These are phyloP conservation scores for Phyllosticta capitalensis DNA, from an alignment of 2,329 filamentous ascomycete species.

Conservation along the genomic window DNA sequence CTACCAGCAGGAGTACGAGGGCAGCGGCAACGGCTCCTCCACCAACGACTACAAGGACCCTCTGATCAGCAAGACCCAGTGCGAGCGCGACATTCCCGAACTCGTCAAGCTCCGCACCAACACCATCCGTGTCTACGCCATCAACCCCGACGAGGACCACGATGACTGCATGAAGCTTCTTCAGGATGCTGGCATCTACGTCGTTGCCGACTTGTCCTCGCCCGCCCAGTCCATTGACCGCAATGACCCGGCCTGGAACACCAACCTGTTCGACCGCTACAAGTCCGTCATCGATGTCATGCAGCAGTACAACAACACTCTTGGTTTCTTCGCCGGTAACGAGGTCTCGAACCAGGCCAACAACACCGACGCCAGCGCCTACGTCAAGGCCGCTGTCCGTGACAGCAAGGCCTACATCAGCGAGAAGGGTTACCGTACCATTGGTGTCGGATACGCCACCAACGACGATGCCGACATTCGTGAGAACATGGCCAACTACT, in stretches of 20 bases:
- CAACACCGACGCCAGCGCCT: slow-evolving; percentile 86
- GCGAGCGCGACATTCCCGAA: slow-evolving; percentile 78
- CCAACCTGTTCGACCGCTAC: slow-evolving; percentile 70
- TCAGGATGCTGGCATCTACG: slow-evolving; percentile 81
- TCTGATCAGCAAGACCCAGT: slow-evolving; percentile 59
- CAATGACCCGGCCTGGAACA: slow-evolving; percentile 67
- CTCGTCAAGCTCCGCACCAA: slow-evolving; percentile 76
- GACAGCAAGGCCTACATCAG: slow-evolving; percentile 95
- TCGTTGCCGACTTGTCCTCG: slow-evolving; percentile 82
- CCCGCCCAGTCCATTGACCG: slow-evolving; percentile 79
- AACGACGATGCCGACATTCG: slow-evolving; percentile 85
- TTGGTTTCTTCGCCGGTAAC: slow-evolving; percentile 98
- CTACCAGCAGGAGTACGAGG: slow-evolving; percentile 69
- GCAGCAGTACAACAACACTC: slow-evolving; percentile 74
- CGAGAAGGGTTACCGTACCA: slow-evolving; percentile 60
- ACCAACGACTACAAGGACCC: slow-evolving; percentile 69
- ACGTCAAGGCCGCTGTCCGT: slow-evolving; percentile 94
- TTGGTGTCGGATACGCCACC: slow-evolving; percentile 92
- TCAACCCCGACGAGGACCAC: slow-evolving; percentile 73
- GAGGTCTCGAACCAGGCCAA: slow-evolving; percentile 83
- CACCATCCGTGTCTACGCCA: slow-evolving; percentile 87
- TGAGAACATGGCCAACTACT: slow-evolving; percentile 75
- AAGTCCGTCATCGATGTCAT: slow-evolving; percentile 73
- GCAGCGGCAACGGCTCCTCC: slow-evolving; percentile 34
- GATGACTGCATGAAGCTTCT: slow-evolving; percentile 75